Conservation (phyloP, 176 grass and related monocot species). For the Thalia dealbata region DNA sequence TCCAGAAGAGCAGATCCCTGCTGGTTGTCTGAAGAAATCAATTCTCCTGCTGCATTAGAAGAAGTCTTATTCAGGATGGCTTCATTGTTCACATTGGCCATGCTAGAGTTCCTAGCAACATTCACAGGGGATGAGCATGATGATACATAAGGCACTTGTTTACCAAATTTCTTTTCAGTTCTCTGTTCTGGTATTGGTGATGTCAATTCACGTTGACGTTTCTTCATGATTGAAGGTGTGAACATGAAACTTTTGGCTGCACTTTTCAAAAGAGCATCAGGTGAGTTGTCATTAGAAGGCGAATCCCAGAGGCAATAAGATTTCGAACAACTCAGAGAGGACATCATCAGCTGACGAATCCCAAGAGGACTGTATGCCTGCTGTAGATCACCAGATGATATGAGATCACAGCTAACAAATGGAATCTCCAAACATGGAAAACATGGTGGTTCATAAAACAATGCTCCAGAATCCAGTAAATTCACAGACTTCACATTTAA, state of each 20-base stretch:
- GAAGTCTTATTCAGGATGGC: constrained; percentile 3
- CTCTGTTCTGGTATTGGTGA: constrained; percentile 65
- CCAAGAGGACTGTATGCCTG: constrained; percentile 90
- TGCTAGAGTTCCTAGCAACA: constrained; percentile 13
- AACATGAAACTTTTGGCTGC: constrained; percentile 64
- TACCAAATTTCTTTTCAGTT: constrained; percentile 35
- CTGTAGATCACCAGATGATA: constrained; percentile 57
- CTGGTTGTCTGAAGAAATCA: constrained; percentile 26
- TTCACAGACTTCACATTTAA: constrained; percentile 3
- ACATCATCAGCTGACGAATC: constrained; percentile 73
- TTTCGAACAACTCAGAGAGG: constrained; percentile 53
- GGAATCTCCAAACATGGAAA: constrained; percentile 82
- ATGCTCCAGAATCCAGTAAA: constrained; percentile 32
- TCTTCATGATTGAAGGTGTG: constrained; percentile 86
- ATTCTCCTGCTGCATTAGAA: not conserved
- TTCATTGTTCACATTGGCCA: constrained; percentile 19
- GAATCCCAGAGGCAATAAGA: constrained; percentile 63
- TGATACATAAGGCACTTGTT: constrained; percentile 12
- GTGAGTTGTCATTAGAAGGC: constrained; percentile 44
- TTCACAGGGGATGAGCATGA: constrained; percentile 20
- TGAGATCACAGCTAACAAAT: constrained; percentile 90
- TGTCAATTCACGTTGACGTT: constrained; percentile 53
- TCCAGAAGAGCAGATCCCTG: constrained; percentile 26
- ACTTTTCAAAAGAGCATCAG: constrained; percentile 48
- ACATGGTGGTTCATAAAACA: constrained; percentile 77